These are phyloP conservation scores for Pelargonium fulgidum DNA, from an alignment of 441 rosid genomes.

Conservation along the genomic window DNA sequence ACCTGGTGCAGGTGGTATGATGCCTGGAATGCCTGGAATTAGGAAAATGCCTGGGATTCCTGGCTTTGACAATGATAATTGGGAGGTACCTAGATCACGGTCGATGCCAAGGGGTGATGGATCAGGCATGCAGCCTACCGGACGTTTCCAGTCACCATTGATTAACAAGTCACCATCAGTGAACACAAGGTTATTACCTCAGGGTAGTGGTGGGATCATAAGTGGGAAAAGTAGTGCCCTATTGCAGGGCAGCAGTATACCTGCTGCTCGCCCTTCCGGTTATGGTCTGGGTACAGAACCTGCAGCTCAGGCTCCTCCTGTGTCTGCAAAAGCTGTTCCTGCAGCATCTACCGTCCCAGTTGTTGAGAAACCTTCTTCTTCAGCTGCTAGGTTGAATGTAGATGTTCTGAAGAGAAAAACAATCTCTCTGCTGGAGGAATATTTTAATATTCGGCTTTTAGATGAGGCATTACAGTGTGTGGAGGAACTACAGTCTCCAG, in stretches of 20 bases:
- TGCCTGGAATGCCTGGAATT: constrained; percentile 86
- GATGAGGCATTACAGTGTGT: constrained; percentile 75
- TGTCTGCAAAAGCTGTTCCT: constrained; percentile 22
- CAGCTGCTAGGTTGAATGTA: constrained; percentile 34
- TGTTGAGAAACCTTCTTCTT: constrained; percentile 37
- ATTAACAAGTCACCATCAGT: constrained; percentile 41
- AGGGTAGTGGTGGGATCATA: constrained; percentile 57
- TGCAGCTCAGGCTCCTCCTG: constrained; percentile 20
- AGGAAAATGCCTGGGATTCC: constrained; percentile 94
- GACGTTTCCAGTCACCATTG: constrained; percentile 36
- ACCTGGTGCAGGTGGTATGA: constrained; percentile 63
- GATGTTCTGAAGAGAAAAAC: constrained; percentile 56
- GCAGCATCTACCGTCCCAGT: constrained; percentile 26
- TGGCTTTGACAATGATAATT: constrained; percentile 66
- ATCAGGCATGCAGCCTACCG: constrained; percentile 33
- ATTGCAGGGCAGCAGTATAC: constrained; percentile 43
- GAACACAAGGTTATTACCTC: constrained; percentile 62
- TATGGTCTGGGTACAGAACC: constrained; percentile 27
- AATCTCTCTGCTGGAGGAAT: constrained; percentile 60
- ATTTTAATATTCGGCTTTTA: constrained; percentile 42
- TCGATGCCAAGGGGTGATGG: constrained; percentile 78
- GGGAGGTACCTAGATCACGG: constrained; percentile 69
- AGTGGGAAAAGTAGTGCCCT: constrained; percentile 67
- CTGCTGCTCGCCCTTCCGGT: constrained; percentile 29
- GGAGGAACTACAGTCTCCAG: constrained; percentile 59